Percentiles rank a stretch among this genome's conserved stretches.
Evolutionary conservation across 78 protist genomes (phyloP).

Genomic region (Monosiga brevicollis): DNA sequence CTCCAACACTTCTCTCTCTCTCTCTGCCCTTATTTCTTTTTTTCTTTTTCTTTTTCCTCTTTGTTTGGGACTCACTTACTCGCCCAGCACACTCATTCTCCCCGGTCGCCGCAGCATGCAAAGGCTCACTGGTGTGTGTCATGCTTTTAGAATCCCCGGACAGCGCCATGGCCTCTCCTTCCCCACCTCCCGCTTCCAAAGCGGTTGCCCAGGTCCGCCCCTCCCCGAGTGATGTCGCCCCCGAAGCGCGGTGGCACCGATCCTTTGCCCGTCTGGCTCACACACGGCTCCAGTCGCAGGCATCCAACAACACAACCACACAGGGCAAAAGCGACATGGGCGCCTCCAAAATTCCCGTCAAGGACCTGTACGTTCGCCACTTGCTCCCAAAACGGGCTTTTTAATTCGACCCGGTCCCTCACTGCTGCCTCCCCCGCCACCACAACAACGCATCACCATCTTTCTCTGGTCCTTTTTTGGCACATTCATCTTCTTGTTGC

Average conservation of each 20-base stretch:
- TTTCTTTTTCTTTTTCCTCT: background rate
- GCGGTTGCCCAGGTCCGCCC: too few species aligned
- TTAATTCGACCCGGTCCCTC: background rate
- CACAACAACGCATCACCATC: too few species aligned
- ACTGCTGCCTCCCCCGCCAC: background rate
- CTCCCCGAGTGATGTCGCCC: too few species aligned
- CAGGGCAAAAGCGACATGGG: background rate
- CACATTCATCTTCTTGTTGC: background rate
- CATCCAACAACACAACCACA: too few species aligned
- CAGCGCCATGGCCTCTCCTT: too few species aligned
- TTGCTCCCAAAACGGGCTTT: background rate
- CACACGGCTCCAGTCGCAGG: too few species aligned
- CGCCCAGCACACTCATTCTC: background rate
- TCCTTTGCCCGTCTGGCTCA: too few species aligned
- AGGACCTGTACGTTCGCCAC: background rate
- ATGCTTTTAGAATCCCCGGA: too few species aligned
- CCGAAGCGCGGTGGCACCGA: too few species aligned
- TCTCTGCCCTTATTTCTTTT: background rate
- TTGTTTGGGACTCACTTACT: background rate
- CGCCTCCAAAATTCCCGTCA: background rate
- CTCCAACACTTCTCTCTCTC: too few species aligned
- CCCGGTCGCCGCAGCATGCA: background rate
- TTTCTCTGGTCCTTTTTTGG: too few species aligned
- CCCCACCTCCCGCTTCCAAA: too few species aligned
- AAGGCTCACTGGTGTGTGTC: background rate